Evolutionary conservation across 2,329 filamentous ascomycete genomes (phyloP), one percentile per base, ranked within the genome.

Genomic region (Diaporthe nobilis): DNA sequence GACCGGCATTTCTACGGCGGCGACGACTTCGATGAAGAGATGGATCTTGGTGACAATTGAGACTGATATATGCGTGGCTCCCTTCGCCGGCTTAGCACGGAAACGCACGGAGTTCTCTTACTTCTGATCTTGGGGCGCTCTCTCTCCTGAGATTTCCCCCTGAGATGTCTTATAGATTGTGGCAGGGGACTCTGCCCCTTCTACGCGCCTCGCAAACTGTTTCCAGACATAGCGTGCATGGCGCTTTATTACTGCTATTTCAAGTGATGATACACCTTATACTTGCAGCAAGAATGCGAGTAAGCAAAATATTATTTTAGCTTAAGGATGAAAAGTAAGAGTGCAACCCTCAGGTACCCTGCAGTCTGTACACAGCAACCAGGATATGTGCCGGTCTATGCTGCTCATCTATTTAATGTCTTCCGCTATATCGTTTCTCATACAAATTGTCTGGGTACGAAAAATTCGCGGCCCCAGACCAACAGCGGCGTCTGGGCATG

Each of bases 21-120:
- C 31, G 71, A 65, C 20, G 55, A 44, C 28, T 72, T 60, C n/a
- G 68, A 60, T n/a, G 55, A 37, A 17, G 47, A 73, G 34, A 65
- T 73, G 71, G 47, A 44, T n/a, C 15, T 42, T 55, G 25, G 34
- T 49, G 53, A 57, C 4, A 3, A 34, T 39, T 58, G 42, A 71
- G 39, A 42, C 60, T 47, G 15, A 31, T 31, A 15, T n/a, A 13
- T 22, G n/a, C 28, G 7, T 17, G 22, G 13, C 31, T 37, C 2
- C 13, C n/a, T 47, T 31, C 4, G 39, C 60, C 7, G 17, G 20
- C n/a, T 31, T 49, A 67, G 31, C 15, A 28, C 34, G 44, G 31
- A 10, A 17, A n/a, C 20, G 13, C 22, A 25, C 47, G 34, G 12
- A 3, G 17, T 68, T 53, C 13, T 20, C 22, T 51, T 1, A 49